These are phyloP conservation scores for Cytospora piceae DNA, from an alignment of 2,329 filamentous ascomycete species.

Conservation along the genomic window DNA sequence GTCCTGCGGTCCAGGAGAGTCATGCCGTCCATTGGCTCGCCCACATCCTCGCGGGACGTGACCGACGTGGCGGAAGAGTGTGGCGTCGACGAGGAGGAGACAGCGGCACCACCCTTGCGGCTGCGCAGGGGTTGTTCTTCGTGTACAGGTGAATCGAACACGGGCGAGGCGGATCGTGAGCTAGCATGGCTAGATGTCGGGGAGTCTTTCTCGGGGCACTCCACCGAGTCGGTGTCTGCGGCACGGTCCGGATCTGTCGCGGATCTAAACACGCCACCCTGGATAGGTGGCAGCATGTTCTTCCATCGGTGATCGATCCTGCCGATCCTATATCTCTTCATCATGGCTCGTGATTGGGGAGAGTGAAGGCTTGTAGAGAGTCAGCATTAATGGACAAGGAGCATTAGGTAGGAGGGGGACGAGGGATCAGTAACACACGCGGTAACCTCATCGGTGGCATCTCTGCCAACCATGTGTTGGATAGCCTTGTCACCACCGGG, in stretches of 20 bases:
- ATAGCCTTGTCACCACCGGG: slow-evolving; percentile 92
- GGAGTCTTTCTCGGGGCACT: slow-evolving; percentile 26
- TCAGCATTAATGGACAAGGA: slow-evolving; percentile 12
- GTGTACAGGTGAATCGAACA: slow-evolving; percentile 51
- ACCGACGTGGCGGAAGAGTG: slow-evolving; percentile 63
- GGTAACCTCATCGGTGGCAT: slow-evolving; percentile 93
- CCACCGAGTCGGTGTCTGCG: slow-evolving; percentile 33
- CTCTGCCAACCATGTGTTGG: slow-evolving; percentile 87
- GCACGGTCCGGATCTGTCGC: slow-evolving; percentile 44
- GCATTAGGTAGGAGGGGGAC: neutral
- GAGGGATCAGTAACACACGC: slow-evolving; percentile 62
- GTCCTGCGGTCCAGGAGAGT: slow-evolving; percentile 75
- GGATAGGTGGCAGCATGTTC: slow-evolving; percentile 90
- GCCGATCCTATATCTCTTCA: slow-evolving; percentile 84
- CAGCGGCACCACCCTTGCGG: slow-evolving; percentile 39
- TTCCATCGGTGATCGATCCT: slow-evolving; percentile 78
- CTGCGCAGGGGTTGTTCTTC: slow-evolving; percentile 42
- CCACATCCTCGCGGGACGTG: slow-evolving; percentile 53
- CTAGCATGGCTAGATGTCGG: slow-evolving; percentile 30
- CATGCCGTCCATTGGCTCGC: slow-evolving; percentile 52
- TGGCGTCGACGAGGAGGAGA: slow-evolving; percentile 26
- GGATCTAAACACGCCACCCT: slow-evolving; percentile 77
- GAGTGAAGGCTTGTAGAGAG: slow-evolving; percentile 73
- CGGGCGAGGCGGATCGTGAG: slow-evolving; percentile 53
- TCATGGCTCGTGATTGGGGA: slow-evolving; percentile 70